phyloP scores from a whole-genome alignment of 306 rosid species.

The Sechiopsis laciniata region DNA sequence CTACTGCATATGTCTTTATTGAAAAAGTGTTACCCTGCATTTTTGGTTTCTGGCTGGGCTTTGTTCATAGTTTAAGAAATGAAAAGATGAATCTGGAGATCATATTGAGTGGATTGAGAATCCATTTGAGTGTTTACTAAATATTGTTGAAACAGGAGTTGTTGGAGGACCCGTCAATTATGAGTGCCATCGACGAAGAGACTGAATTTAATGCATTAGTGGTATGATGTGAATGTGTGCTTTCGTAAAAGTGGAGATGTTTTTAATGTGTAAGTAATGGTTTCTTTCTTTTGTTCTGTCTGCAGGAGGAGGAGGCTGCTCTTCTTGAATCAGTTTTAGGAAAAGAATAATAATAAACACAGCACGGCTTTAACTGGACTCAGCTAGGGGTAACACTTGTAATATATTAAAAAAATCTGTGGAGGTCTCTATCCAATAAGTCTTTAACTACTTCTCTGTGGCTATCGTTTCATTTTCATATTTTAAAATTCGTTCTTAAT shows the following conservation, averaged over 20 bases:
- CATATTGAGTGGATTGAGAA: not conserved
- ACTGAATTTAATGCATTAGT: slow-evolving; percentile 92
- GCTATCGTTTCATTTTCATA: too few species aligned
- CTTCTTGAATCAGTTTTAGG: slow-evolving; percentile 74
- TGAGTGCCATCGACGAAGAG: slow-evolving; percentile 79
- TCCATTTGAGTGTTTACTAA: not conserved
- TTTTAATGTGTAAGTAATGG: slow-evolving; percentile 2
- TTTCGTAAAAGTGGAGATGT: slow-evolving; percentile 17
- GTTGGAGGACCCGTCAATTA: slow-evolving; percentile 73
- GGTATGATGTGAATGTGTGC: slow-evolving; percentile 50
- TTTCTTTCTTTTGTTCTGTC: slow-evolving; percentile 7
- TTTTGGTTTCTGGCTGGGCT: not conserved
- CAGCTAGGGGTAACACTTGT: not conserved
- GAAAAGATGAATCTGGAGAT: not conserved
- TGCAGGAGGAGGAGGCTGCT: slow-evolving; percentile 91
- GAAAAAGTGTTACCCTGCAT: not conserved
- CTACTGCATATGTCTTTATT: not conserved
- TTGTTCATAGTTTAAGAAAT: not conserved
- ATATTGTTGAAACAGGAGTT: slow-evolving; percentile 52
- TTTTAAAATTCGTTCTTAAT: too few species aligned
- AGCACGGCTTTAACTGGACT: not conserved
- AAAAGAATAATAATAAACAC: slow-evolving; percentile 30
- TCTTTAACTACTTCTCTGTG: too few species aligned
- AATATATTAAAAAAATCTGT: not conserved
- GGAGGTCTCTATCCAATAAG: too few species aligned